Evolutionary conservation across 352 stramenopile species (phyloP).

Genomic region (Phytophthora meadii): DNA sequence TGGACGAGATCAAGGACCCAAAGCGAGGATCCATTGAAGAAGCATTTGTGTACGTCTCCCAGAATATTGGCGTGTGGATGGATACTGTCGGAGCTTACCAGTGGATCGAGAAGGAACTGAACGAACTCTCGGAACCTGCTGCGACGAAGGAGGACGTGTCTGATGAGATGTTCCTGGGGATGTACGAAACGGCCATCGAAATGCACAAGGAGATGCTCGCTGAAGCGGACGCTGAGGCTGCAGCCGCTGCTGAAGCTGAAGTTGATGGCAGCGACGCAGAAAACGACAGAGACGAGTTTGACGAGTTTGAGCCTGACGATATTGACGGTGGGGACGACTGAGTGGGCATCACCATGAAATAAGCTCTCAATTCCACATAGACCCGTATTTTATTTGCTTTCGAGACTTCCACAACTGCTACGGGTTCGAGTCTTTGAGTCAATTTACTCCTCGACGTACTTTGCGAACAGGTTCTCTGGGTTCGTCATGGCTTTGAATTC

Average conservation of each 20-base stretch:
- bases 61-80: slow-evolving; percentile 87
- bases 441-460: slow-evolving; percentile 90
- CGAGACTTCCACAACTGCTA: background rate
- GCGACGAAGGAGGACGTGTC: slow-evolving; percentile 61
- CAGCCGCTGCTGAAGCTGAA: slow-evolving; percentile 34
- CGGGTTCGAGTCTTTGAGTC: background rate
- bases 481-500: slow-evolving; percentile 99
- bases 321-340: slow-evolving; percentile 62
- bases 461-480: slow-evolving; percentile 97
- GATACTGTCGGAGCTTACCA: slow-evolving; percentile 82
- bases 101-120: slow-evolving; percentile 87
- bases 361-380: slow-evolving; percentile 28
- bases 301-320: slow-evolving; percentile 58
- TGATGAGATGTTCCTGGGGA: slow-evolving; percentile 88
- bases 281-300: slow-evolving; percentile 50
- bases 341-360: slow-evolving; percentile 13
- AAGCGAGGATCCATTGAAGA: slow-evolving; percentile 83
- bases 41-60: slow-evolving; percentile 78
- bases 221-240: slow-evolving; percentile 43
- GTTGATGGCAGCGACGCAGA: slow-evolving; percentile 43
- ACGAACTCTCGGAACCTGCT: slow-evolving; percentile 49
- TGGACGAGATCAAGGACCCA: slow-evolving; percentile 81
- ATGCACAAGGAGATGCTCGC: slow-evolving; percentile 82
- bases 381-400: slow-evolving; percentile 31
- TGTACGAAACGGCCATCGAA: slow-evolving; percentile 87